Conservation (phyloP, 257 asterid species). For the Penstemon eatonii region DNA sequence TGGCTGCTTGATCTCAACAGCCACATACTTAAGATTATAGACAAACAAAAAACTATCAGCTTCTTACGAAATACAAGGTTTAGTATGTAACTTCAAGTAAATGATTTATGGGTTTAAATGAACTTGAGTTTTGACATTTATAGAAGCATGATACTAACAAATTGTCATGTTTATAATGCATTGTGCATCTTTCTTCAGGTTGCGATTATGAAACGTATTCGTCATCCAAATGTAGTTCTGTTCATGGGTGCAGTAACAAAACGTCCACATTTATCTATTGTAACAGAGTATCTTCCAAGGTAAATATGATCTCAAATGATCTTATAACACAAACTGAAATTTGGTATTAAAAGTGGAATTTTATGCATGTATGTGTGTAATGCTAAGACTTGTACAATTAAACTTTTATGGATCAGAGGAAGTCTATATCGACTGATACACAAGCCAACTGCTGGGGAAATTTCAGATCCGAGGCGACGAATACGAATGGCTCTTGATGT, state of each 20-base stretch:
- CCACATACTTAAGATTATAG: neutral
- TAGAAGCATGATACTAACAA: neutral
- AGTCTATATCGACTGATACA: constrained; percentile 89
- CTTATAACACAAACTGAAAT: constrained; percentile 8
- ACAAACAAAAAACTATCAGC: neutral
- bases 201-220: constrained; percentile 94
- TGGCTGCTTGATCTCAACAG: neutral
- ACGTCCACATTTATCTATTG: constrained; percentile 90
- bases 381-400: constrained; percentile 19
- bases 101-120: neutral
- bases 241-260: constrained; percentile 98
- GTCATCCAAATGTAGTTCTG: constrained; percentile 95
- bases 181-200: constrained; percentile 50
- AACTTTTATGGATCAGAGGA: constrained; percentile 56
- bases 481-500: constrained; percentile 93
- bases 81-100: neutral
- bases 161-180: neutral
- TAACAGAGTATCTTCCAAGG: constrained; percentile 97
- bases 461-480: constrained; percentile 75
- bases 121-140: neutral
- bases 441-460: constrained; percentile 86
- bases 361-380: neutral
- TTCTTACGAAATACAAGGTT: neutral
- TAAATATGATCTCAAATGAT: constrained; percentile 23
- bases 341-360: neutral